Conservation (phyloP, 2,329 filamentous ascomycete genomes). For the Exophiala bonariae region DNA sequence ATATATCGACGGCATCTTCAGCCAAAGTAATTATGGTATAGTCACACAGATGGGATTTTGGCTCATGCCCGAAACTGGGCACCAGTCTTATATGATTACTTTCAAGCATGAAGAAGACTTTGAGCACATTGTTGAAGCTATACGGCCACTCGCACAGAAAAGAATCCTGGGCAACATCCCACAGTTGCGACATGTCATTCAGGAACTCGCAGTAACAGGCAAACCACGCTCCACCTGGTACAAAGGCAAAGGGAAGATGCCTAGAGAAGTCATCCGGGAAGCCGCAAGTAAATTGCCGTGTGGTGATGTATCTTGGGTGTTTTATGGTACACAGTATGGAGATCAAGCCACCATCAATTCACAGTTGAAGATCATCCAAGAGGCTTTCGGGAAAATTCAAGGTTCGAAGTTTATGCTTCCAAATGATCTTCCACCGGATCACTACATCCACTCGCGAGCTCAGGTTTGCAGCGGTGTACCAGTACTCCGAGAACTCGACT, state of each 20-base stretch:
- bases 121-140: constrained; percentile 38
- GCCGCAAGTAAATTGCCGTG: constrained; percentile 30
- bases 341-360: constrained; percentile 27
- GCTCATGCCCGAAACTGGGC: constrained; percentile 33
- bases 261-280: constrained; percentile 32
- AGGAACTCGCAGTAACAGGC: constrained; percentile 33
- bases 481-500: constrained; percentile 33
- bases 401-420: constrained; percentile 36
- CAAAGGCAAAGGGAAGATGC: constrained; percentile 27
- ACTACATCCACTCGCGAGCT: constrained; percentile 33
- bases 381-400: constrained; percentile 30
- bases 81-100: constrained; percentile 43
- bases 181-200: constrained; percentile 33
- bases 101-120: constrained; percentile 40
- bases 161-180: constrained; percentile 33
- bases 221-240: constrained; percentile 32
- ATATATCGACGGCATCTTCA: constrained; percentile 37
- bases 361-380: constrained; percentile 29
- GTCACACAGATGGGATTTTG: constrained; percentile 29
- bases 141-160: constrained; percentile 34
- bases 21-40: constrained; percentile 34
- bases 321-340: constrained; percentile 35
- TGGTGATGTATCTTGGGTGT: constrained; percentile 33
- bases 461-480: constrained; percentile 31
- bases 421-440: constrained; percentile 31